Evolutionary conservation across 2,329 filamentous ascomycete genomes (phyloP).

Genomic region (Cladobotryum protrusum): DNA sequence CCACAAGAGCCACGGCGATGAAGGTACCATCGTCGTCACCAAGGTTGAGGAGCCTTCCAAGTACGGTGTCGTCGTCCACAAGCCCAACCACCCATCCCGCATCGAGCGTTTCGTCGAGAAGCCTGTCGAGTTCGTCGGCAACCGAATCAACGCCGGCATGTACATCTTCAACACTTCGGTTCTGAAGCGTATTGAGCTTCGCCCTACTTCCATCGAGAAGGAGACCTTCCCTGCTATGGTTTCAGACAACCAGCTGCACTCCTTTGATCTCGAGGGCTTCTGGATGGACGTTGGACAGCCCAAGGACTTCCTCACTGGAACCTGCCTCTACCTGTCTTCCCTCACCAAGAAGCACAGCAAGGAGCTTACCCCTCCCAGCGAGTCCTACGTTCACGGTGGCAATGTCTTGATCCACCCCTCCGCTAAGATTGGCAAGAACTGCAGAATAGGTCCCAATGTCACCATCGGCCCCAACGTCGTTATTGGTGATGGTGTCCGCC

Average conservation of each 20-base stretch:
- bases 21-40: constrained; percentile 96
- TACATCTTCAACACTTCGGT: constrained; percentile 96
- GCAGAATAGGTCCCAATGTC: constrained; percentile 94
- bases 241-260: constrained; percentile 84
- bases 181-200: constrained; percentile 85
- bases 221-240: constrained; percentile 96
- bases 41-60: constrained; percentile 99
- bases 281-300: constrained; percentile 99
- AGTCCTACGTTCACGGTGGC: constrained; percentile 81
- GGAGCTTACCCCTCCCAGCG: constrained; percentile 64
- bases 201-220: constrained; percentile 96
- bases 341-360: constrained; percentile 86
- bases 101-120: constrained; percentile 99
- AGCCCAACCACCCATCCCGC: constrained; percentile 79
- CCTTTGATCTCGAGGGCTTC: constrained; percentile 93
- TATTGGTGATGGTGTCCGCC: constrained; percentile 85
- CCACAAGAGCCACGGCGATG: constrained; percentile 87
- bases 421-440: constrained; percentile 97
- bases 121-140: constrained; percentile 95
- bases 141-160: constrained; percentile 97
- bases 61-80: constrained; percentile 97
- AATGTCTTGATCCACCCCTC: constrained; percentile 93
- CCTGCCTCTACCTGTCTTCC: constrained; percentile 91
- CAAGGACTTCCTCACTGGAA: constrained; percentile 95
- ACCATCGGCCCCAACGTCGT: constrained; percentile 91